Evolutionary conservation across 768 basidiomycete species (phyloP).

Genomic region (Podaxis sp.): DNA sequence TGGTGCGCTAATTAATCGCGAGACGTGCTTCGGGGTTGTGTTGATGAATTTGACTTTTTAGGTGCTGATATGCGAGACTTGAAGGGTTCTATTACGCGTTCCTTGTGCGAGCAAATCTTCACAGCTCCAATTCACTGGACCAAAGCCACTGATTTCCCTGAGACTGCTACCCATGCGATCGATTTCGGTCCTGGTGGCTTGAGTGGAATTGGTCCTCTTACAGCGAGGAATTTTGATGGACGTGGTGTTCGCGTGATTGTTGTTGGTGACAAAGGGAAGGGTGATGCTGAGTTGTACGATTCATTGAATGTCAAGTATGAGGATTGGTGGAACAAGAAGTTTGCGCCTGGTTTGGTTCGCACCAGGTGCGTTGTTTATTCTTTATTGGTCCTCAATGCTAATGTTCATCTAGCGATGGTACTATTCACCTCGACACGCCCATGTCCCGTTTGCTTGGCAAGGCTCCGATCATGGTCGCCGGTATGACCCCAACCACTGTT

Average conservation of each 20-base stretch:
- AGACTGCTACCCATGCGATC: conserved; percentile 87
- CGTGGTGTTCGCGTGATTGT: conserved; percentile 89
- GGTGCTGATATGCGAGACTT: conserved; percentile 79
- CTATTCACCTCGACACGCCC: conserved; percentile 88
- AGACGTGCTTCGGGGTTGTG: conserved; percentile 6
- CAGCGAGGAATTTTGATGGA: conserved; percentile 87
- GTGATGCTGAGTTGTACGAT: conserved; percentile 82
- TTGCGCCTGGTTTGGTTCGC: conserved; percentile 78
- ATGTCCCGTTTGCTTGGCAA: conserved; percentile 96
- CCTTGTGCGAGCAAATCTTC: conserved; percentile 92
- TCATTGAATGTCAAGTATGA: conserved; percentile 64
- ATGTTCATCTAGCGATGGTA: conserved; percentile 68
- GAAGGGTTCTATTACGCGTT: conserved; percentile 73
- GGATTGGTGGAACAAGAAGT: conserved; percentile 90
- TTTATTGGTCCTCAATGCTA: conserved; percentile 12
- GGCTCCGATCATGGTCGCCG: conserved; percentile 98
- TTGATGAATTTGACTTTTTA: conserved; percentile 27
- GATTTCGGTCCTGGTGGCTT: conserved; percentile 97
- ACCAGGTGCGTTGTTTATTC: conserved; percentile 60
- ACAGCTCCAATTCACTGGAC: conserved; percentile 90
- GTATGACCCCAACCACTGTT: conserved; percentile 98
- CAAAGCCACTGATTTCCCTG: conserved; percentile 85
- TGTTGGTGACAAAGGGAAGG: conserved; percentile 86
- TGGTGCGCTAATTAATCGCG: conserved; percentile 48
- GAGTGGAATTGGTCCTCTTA: conserved; percentile 89